Evolutionary conservation across 2,329 filamentous ascomycete genomes (phyloP).

Genomic region (Acrocalymma vagum): DNA sequence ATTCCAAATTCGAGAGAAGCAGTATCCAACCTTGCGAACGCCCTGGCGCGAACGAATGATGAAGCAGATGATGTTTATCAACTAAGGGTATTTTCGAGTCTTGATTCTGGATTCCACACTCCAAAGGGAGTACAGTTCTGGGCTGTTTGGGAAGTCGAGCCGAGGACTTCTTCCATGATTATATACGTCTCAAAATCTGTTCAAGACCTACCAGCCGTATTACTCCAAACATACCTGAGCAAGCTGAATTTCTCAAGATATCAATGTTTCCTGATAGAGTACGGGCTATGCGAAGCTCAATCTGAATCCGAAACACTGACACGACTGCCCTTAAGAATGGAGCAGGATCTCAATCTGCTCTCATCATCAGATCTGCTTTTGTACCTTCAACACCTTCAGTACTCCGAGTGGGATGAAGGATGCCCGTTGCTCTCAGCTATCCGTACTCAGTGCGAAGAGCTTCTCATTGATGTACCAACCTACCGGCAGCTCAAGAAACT

Average conservation of each 20-base stretch:
- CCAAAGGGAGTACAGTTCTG: slow-evolving; percentile 43
- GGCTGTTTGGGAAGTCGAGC: slow-evolving; percentile 44
- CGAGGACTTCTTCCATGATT: slow-evolving; percentile 32
- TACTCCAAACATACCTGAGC: slow-evolving; percentile 47
- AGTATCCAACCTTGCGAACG: slow-evolving; percentile 30
- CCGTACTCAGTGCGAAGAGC: slow-evolving; percentile 37
- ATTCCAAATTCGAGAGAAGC: slow-evolving; percentile 31
- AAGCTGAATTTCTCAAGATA: slow-evolving; percentile 43
- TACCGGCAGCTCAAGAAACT: slow-evolving; percentile 45
- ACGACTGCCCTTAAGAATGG: slow-evolving; percentile 33
- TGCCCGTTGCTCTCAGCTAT: slow-evolving; percentile 39
- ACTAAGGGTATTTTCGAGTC: slow-evolving; percentile 40
- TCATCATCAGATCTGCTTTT: slow-evolving; percentile 44
- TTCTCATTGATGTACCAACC: slow-evolving; percentile 46
- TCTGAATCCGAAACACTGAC: slow-evolving; percentile 12
- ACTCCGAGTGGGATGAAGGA: slow-evolving; percentile 39
- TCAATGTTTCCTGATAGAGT: slow-evolving; percentile 45
- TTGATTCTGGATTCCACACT: slow-evolving; percentile 49
- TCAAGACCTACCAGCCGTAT: slow-evolving; percentile 33
- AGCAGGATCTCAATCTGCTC: slow-evolving; percentile 43
- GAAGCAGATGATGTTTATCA: slow-evolving; percentile 38
- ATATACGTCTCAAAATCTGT: slow-evolving; percentile 48
- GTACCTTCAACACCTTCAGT: slow-evolving; percentile 43
- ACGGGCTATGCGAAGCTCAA: slow-evolving; percentile 27
- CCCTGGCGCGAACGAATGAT: slow-evolving; percentile 28